Conservation (phyloP, 768 basidiomycete genomes). For the Tubosaeta brunneosetosa region DNA sequence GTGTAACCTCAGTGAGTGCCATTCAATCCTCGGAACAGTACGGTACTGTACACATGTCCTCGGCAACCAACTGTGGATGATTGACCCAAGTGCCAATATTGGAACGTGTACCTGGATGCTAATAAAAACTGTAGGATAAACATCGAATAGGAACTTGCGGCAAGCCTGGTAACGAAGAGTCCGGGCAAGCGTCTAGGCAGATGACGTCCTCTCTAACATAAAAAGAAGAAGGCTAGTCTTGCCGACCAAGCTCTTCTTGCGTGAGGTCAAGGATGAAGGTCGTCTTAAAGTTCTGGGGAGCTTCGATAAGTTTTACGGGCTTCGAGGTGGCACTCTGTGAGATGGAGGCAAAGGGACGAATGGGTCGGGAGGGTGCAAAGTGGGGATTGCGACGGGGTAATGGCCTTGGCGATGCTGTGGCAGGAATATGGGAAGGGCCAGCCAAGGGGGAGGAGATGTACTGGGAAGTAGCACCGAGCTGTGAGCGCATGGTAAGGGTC, state of each 20-base stretch:
- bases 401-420: slow-evolving; percentile 30
- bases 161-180: not conserved
- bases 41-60: not conserved
- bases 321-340: slow-evolving; percentile 32
- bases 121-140: slow-evolving; percentile 19
- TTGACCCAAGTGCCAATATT: slow-evolving; percentile 8
- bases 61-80: not conserved
- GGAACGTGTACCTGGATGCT: slow-evolving; percentile 15
- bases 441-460: slow-evolving; percentile 64
- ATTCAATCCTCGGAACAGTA: not conserved
- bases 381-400: slow-evolving; percentile 42
- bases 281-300: slow-evolving; percentile 64
- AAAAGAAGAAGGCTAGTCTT: slow-evolving; percentile 36
- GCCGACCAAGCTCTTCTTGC: slow-evolving; percentile 76
- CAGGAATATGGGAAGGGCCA: slow-evolving; percentile 30
- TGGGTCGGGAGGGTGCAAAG: slow-evolving; percentile 69
- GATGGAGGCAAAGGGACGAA: slow-evolving; percentile 74
- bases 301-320: slow-evolving; percentile 72
- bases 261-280: slow-evolving; percentile 77
- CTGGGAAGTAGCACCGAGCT: slow-evolving; percentile 31
- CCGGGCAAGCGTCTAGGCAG: not conserved
- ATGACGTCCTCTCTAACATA: not conserved
- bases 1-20: too few relatives aligned
- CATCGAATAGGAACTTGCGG: slow-evolving; percentile 18
- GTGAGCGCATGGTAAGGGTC: slow-evolving; percentile 37